Evolutionary conservation across 1,139 yeast genomes (phyloP).

Genomic region (Zygoascus hellenicus): DNA sequence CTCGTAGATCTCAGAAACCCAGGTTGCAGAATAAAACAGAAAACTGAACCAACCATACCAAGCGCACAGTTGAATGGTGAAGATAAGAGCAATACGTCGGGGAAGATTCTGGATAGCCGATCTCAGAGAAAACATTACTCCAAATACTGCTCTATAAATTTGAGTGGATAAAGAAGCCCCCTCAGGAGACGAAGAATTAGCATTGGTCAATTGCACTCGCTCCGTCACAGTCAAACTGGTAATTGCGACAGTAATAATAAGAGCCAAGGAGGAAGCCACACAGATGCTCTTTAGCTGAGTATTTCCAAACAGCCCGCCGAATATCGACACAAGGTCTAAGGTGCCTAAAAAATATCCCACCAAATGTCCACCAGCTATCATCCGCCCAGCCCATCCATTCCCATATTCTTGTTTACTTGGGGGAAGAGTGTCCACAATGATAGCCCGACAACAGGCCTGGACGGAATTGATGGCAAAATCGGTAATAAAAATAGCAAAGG

Average conservation of each 20-base stretch:
- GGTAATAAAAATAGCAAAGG: constrained; percentile 44
- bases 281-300: constrained; percentile 49
- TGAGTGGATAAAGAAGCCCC: neutral
- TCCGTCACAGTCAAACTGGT: constrained; percentile 38
- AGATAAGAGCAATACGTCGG: constrained; percentile 26
- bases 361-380: constrained; percentile 55
- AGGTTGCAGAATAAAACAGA: constrained; percentile 37
- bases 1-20: constrained; percentile 39
- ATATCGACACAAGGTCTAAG: constrained; percentile 35
- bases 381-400: constrained; percentile 70
- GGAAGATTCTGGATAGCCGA: constrained; percentile 24
- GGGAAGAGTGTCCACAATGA: constrained; percentile 53
- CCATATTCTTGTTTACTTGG: constrained; percentile 49
- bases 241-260: constrained; percentile 36
- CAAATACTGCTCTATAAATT: neutral
- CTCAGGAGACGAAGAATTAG: neutral
- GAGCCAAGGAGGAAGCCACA: constrained; percentile 39
- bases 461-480: constrained; percentile 55
- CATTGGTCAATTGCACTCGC: constrained; percentile 18
- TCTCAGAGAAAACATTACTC: constrained; percentile 13
- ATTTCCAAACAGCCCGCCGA: constrained; percentile 39
- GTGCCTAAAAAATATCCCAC: constrained; percentile 48
- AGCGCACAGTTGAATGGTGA: constrained; percentile 33
- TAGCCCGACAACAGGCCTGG: constrained; percentile 55
- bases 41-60: constrained; percentile 39